Evolutionary conservation across 2,329 filamentous ascomycete species (phyloP).

Genomic region (Cercospora nicotianae): DNA sequence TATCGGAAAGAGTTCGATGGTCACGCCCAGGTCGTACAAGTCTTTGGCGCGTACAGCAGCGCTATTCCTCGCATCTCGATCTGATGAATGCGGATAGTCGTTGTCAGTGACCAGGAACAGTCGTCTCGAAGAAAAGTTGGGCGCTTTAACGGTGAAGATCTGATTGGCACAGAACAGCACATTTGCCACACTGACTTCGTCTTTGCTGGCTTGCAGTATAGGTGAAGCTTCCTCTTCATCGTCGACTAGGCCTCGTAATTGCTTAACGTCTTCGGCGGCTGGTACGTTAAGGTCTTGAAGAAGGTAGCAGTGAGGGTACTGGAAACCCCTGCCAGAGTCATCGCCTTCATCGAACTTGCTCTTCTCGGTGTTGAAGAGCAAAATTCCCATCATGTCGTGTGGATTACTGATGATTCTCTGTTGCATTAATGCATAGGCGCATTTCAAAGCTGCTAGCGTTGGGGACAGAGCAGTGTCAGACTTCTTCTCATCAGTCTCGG

Average conservation of each 20-base stretch:
- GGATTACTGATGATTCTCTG: constrained; percentile 97
- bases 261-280: constrained; percentile 81
- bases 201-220: constrained; percentile 67
- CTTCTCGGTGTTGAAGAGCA: constrained; percentile 86
- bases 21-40: constrained; percentile 87
- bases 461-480: constrained; percentile 71
- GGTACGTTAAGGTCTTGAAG: constrained; percentile 86
- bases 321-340: constrained; percentile 56
- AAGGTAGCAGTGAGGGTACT: constrained; percentile 90
- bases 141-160: constrained; percentile 90
- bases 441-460: constrained; percentile 82
- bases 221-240: constrained; percentile 71
- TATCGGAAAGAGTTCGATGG: constrained; percentile 91
- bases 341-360: constrained; percentile 74
- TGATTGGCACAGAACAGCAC: constrained; percentile 94
- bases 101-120: constrained; percentile 97
- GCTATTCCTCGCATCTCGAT: constrained; percentile 71
- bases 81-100: constrained; percentile 74
- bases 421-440: constrained; percentile 92
- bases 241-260: constrained; percentile 72
- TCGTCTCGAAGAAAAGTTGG: constrained; percentile 88
- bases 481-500: constrained; percentile 68
- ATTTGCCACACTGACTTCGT: constrained; percentile 78
- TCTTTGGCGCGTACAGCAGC: constrained; percentile 90
- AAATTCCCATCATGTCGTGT: constrained; percentile 93